Evolutionary conservation across 2,329 filamentous ascomycete species (phyloP).

Genomic region (Phyllosticta paracitricarpa): DNA sequence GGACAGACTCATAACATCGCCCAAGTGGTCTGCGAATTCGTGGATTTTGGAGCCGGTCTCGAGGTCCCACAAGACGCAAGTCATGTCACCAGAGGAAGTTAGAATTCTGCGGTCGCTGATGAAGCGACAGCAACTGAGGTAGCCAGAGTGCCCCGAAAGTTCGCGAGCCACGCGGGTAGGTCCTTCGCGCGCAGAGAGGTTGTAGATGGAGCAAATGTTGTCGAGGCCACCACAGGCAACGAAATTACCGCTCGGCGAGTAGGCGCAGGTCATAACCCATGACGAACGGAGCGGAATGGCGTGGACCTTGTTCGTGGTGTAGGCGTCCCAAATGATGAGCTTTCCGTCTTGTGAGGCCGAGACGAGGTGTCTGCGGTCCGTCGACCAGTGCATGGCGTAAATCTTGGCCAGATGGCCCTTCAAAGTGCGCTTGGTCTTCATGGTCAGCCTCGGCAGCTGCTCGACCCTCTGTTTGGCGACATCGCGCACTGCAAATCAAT

Average conservation of each 20-base stretch:
- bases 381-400: conserved; percentile 99
- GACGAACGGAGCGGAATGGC: conserved; percentile 94
- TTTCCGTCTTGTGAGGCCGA: conserved; percentile 98
- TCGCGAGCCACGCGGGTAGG: conserved; percentile 92
- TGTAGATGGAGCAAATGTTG: conserved; percentile 99
- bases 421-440: conserved; percentile 94
- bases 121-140: conserved; percentile 96
- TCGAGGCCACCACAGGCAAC: conserved; percentile 97
- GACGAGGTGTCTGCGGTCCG: conserved; percentile 90
- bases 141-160: conserved; percentile 91
- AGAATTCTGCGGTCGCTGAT: conserved; percentile 97
- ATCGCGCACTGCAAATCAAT: conserved; percentile 62
- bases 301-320: conserved; percentile 99
- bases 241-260: conserved; percentile 95
- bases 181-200: conserved; percentile 92
- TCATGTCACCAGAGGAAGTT: conserved; percentile 98
- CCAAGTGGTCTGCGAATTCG: conserved; percentile 95
- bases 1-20: conserved; percentile 99
- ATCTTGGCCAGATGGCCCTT: conserved; percentile 99
- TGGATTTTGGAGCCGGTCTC: conserved; percentile 95
- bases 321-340: conserved; percentile 99
- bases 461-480: conserved; percentile 90
- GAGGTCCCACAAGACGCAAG: conserved; percentile 99
- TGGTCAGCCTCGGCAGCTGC: conserved; percentile 80
- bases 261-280: conserved; percentile 99